phyloP scores from a whole-genome alignment of 1,139 yeast genomes.

The Kazachstania sp. region DNA sequence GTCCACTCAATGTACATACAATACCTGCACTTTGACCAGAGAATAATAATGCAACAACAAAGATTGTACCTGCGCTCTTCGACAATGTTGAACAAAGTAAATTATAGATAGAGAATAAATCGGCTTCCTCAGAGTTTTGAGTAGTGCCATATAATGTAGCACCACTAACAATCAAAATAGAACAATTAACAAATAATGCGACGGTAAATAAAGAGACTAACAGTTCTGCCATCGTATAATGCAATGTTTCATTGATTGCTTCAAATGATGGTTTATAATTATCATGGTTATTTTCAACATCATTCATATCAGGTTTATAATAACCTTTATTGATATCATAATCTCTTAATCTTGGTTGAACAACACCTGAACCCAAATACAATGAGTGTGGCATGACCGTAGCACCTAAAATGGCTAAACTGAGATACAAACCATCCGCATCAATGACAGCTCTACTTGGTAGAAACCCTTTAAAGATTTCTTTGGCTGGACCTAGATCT shows the following conservation, averaged over 20 bases:
- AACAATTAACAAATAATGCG: slow-evolving; percentile 67
- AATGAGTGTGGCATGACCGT: slow-evolving; percentile 81
- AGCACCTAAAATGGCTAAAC: slow-evolving; percentile 71
- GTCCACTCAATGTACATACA: slow-evolving; percentile 76
- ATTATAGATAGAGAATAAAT: slow-evolving; percentile 62
- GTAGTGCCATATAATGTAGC: slow-evolving; percentile 56
- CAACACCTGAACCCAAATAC: slow-evolving; percentile 67
- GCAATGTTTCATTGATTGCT: slow-evolving; percentile 58
- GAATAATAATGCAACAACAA: slow-evolving; percentile 65
- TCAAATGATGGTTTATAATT: slow-evolving; percentile 55
- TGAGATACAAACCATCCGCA: slow-evolving; percentile 53
- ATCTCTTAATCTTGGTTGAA: slow-evolving; percentile 63
- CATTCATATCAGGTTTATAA: slow-evolving; percentile 29
- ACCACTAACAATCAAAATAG: slow-evolving; percentile 68
- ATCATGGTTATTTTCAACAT: slow-evolving; percentile 28
- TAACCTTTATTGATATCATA: slow-evolving; percentile 47
- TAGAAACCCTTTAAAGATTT: slow-evolving; percentile 47
- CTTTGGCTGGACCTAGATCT: slow-evolving; percentile 32
- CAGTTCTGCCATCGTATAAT: slow-evolving; percentile 58
- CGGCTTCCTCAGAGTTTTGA: slow-evolving; percentile 54
- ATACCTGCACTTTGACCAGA: slow-evolving; percentile 79
- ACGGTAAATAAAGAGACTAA: slow-evolving; percentile 56
- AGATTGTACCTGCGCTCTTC: slow-evolving; percentile 61
- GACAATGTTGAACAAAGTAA: slow-evolving; percentile 53
- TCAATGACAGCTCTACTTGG: slow-evolving; percentile 50